These are phyloP conservation scores for Tripterygium wilfordii DNA, from an alignment of 177 flowering plant species.

Conservation along the genomic window DNA sequence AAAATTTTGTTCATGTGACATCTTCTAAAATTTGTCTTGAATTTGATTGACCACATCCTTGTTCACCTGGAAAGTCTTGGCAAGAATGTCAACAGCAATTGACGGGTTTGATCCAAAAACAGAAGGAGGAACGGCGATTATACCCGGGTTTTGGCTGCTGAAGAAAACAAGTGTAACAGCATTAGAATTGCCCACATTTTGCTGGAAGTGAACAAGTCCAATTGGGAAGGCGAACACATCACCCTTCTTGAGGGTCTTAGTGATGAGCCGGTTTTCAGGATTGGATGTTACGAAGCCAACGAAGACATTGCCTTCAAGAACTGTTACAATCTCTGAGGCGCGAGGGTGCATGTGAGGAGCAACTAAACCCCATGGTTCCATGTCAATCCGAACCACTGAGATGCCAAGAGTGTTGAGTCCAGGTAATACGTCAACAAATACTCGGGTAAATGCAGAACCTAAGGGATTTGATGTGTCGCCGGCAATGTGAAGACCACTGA, in stretches of 20 bases:
- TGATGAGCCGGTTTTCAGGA: slow-evolving; percentile 9
- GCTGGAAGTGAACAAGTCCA: slow-evolving; percentile 6
- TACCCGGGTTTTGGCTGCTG: slow-evolving; percentile 16
- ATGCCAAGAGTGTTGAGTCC: slow-evolving; percentile 14
- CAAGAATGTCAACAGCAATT: slow-evolving; percentile 6
- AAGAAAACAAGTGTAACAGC: slow-evolving; percentile 4
- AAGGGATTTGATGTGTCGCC: slow-evolving; percentile 6
- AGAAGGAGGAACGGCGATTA: slow-evolving; percentile 6
- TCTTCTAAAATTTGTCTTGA: slow-evolving; percentile 4
- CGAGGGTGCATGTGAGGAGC: no score
- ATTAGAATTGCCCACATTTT: neutral
- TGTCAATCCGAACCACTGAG: slow-evolving; percentile 10
- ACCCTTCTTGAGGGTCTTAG: slow-evolving; percentile 4
- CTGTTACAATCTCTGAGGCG: slow-evolving; percentile 7
- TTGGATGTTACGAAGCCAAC: slow-evolving; percentile 10
- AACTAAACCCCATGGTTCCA: slow-evolving; percentile 10
- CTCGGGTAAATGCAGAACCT: slow-evolving; percentile 4
- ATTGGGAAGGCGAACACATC: slow-evolving; percentile 14
- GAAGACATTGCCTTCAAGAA: slow-evolving; percentile 6
- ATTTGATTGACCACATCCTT: neutral
- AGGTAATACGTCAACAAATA: neutral
- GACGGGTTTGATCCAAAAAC: slow-evolving; percentile 13
- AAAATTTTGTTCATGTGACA: no score
- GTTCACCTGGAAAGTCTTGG: slow-evolving; percentile 9
- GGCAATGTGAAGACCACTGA: slow-evolving; percentile 4